Conservation (phyloP, 495 filamentous ascomycete genomes). For the Penicillium egyptiacum region DNA sequence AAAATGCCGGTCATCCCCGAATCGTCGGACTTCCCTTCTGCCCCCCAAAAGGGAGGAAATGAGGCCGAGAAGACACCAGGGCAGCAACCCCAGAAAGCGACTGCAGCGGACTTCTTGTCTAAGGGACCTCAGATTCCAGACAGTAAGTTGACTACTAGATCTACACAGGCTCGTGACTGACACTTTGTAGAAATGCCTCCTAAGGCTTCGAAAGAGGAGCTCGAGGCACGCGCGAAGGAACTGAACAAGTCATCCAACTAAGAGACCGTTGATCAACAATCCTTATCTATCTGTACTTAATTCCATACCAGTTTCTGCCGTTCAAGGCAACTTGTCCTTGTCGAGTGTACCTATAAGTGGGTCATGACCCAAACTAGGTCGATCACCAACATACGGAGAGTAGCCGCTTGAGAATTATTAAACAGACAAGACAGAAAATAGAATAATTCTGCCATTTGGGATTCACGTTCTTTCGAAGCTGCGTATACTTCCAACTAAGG, state of each 20-base stretch:
- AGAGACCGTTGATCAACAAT: neutral
- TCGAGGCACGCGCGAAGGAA: constrained; percentile 59
- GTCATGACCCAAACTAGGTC: neutral
- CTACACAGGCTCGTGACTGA: constrained; percentile 6
- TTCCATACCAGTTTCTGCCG: neutral
- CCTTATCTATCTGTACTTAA: neutral
- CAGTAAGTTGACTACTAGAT: constrained; percentile 29
- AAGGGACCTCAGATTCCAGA: constrained; percentile 50
- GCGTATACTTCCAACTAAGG: neutral
- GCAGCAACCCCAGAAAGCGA: constrained; percentile 35
- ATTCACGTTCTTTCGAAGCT: neutral
- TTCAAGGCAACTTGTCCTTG: neutral
- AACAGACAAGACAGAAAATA: neutral
- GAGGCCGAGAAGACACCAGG: constrained; percentile 22
- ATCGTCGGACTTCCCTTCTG: constrained; percentile 25
- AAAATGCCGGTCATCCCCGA: constrained; percentile 42
- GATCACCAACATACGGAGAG: neutral
- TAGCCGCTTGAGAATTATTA: neutral
- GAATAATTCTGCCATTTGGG: neutral
- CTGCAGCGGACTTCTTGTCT: constrained; percentile 36
- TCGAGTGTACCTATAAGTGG: neutral
- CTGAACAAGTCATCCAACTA: constrained; percentile 56
- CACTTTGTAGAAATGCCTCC: constrained; percentile 48
- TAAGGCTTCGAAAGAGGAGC: constrained; percentile 65
- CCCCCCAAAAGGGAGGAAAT: constrained; percentile 24